Percentiles rank a stretch among this genome's conserved stretches.
These are phyloP conservation scores for Pyrenophora graminea DNA, from an alignment of 2,329 filamentous ascomycete genomes.

Conservation along the genomic window DNA sequence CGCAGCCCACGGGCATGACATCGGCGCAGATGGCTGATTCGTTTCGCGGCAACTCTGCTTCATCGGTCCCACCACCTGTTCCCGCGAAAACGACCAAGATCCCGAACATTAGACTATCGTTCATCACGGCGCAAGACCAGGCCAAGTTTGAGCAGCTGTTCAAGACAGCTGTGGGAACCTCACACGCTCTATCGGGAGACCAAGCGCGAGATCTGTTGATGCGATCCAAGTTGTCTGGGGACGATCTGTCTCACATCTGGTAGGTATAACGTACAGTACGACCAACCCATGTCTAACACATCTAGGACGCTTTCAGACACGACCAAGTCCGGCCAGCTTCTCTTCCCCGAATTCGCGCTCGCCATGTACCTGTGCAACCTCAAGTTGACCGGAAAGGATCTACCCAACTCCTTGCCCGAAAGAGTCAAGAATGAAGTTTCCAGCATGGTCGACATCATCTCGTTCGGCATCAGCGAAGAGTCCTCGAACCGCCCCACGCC, in stretches of 20 bases:
- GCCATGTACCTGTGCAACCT: constrained; percentile 99
- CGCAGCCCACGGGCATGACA: constrained; percentile 64
- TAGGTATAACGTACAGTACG: constrained; percentile 47
- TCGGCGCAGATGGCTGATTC: constrained; percentile 68
- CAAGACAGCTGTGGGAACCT: constrained; percentile 87
- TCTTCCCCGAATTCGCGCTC: constrained; percentile 96
- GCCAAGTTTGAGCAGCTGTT: constrained; percentile 97
- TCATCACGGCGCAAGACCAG: constrained; percentile 94
- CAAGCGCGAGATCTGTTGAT: constrained; percentile 88
- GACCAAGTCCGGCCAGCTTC: constrained; percentile 91
- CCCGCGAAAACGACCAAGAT: constrained; percentile 76
- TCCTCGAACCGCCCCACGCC: constrained; percentile 54
- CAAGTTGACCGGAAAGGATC: constrained; percentile 80
- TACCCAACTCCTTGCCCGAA: constrained; percentile 78
- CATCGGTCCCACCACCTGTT: constrained; percentile 60
- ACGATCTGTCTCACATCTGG: constrained; percentile 92
- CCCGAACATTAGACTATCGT: constrained; percentile 90
- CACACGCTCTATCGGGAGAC: constrained; percentile 83
- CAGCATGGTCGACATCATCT: constrained; percentile 99
- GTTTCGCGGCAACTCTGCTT: constrained; percentile 51
- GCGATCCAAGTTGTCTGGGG: constrained; percentile 84
- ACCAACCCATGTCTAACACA: constrained; percentile 20
- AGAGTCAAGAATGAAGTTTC: constrained; percentile 94
- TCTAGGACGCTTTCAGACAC: constrained; percentile 87
- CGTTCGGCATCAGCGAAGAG: constrained; percentile 85